These are phyloP conservation scores for Fusarium sambucinum DNA, from an alignment of 2,329 filamentous ascomycete species.

Conservation along the genomic window DNA sequence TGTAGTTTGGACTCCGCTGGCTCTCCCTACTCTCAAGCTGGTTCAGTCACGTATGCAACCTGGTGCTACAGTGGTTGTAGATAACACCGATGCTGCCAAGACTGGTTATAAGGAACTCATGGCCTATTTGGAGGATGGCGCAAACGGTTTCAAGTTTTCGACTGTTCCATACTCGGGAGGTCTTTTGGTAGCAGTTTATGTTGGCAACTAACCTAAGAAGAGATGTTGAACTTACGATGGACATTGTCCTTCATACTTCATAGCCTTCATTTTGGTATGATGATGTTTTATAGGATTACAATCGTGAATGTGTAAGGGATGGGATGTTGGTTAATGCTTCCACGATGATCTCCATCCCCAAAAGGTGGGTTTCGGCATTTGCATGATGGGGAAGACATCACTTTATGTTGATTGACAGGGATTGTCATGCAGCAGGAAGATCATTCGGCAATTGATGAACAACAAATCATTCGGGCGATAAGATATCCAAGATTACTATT, in stretches of 20 bases:
- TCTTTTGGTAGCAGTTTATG: constrained; percentile 45
- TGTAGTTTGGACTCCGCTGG: constrained; percentile 67
- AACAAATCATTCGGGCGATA: not conserved
- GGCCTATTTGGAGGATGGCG: constrained; percentile 58
- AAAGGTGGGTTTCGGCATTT: constrained; percentile 3
- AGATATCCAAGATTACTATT: not conserved
- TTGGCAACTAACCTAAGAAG: constrained; percentile 11
- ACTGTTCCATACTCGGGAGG: constrained; percentile 50
- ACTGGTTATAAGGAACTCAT: constrained; percentile 62
- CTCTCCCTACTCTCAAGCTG: constrained; percentile 63
- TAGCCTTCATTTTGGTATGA: not conserved
- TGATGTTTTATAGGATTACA: too few relatives aligned
- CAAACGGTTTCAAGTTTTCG: constrained; percentile 61
- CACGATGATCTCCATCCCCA: not conserved
- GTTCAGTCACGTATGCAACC: constrained; percentile 59
- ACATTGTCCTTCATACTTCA: not conserved
- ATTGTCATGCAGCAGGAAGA: constrained; percentile 16
- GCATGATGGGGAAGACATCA: not conserved
- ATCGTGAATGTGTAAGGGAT: not conserved
- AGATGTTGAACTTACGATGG: too few relatives aligned
- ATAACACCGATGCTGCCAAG: constrained; percentile 59
- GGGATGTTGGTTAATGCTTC: not conserved
- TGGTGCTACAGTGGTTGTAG: constrained; percentile 62
- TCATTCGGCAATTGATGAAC: constrained; percentile 16
- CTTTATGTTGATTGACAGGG: not conserved